Conservation (phyloP, 495 filamentous ascomycete species). For the Wilcoxina mikolae region DNA sequence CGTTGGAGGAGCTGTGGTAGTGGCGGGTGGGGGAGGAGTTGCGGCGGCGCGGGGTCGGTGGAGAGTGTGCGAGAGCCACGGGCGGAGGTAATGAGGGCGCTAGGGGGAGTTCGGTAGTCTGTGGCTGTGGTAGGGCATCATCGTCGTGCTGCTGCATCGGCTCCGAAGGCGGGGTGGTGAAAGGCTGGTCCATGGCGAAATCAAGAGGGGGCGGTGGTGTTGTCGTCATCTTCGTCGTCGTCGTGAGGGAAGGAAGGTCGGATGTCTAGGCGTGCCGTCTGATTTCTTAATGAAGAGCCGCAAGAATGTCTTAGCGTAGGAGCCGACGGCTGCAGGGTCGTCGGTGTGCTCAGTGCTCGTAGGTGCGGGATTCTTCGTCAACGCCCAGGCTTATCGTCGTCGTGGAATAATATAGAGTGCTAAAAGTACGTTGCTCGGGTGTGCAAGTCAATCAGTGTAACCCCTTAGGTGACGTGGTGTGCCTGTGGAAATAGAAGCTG, state of each 20-base stretch:
- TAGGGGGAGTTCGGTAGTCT: conserved; percentile 4
- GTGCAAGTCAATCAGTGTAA: not conserved
- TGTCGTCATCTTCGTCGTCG: too few relatives aligned
- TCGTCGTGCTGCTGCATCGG: not conserved
- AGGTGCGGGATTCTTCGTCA: too few relatives aligned
- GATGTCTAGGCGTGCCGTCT: too few relatives aligned
- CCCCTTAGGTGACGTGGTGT: not conserved
- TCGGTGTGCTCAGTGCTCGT: too few relatives aligned
- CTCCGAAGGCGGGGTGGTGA: not conserved
- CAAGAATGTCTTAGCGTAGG: too few relatives aligned
- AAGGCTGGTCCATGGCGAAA: too few relatives aligned
- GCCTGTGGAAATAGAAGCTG: conserved; percentile 1
- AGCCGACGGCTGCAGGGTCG: too few relatives aligned
- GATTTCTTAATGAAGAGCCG: too few relatives aligned
- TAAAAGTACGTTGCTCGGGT: not conserved
- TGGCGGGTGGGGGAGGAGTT: not conserved
- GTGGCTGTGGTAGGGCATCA: not conserved
- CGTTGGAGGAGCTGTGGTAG: not conserved
- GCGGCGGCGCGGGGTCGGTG: not conserved
- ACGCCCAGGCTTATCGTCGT: too few relatives aligned
- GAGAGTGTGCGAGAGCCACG: conserved; percentile 1
- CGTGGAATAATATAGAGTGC: too few relatives aligned
- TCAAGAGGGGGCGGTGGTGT: not conserved
- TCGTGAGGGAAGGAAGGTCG: too few relatives aligned
- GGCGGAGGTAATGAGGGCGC: conserved; percentile 5